Evolutionary conservation across 1,284 basidiomycete genomes (phyloP).

Genomic region (Kwoniella shivajii): DNA sequence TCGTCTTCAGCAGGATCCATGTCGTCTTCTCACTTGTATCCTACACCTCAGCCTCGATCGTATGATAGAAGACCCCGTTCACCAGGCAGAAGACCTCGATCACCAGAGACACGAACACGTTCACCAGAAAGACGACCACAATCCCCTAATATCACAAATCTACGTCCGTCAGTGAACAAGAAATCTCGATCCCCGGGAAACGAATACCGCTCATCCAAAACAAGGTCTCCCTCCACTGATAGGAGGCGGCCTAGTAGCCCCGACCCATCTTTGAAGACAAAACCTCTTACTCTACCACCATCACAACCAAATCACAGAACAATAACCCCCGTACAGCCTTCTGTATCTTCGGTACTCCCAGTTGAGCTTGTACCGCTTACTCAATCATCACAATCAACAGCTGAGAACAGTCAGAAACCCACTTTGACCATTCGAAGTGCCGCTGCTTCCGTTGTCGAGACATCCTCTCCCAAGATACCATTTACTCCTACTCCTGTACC

Average conservation of each 20-base stretch:
- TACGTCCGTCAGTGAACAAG: too few species aligned
- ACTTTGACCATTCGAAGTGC: too few species aligned
- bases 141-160: not conserved
- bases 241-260: not conserved
- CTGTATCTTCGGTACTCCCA: too few species aligned
- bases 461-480: too few species aligned
- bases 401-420: too few species aligned
- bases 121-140: slow-evolving; percentile 1
- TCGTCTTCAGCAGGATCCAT: not conserved
- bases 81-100: not conserved
- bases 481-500: too few species aligned
- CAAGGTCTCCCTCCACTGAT: not conserved
- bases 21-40: not conserved
- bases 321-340: too few species aligned
- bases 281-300: not conserved
- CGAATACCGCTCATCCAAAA: not conserved
- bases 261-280: not conserved
- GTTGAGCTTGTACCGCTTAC: too few species aligned
- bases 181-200: not conserved
- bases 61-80: not conserved
- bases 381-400: too few species aligned
- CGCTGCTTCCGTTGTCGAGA: too few species aligned
- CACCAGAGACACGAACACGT: not conserved
- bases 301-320: too few species aligned
- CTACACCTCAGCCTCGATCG: not conserved